Conservation (phyloP, 345 rosid genomes). For the Citrus mangshanensis region DNA sequence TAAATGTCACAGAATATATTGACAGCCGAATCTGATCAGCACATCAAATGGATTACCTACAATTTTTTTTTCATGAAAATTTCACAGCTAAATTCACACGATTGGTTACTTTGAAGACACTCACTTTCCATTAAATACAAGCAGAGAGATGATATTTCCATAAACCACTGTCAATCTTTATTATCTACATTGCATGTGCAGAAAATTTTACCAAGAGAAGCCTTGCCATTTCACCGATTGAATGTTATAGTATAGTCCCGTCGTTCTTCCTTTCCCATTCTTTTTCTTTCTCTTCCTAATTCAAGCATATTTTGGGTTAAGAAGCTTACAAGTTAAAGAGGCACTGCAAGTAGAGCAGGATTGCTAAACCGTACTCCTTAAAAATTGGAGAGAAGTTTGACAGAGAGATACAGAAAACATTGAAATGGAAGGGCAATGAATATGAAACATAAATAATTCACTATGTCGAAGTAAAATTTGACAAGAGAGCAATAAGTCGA, state of each 20-base stretch:
- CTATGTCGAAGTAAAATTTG: background rate
- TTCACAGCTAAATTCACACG: background rate
- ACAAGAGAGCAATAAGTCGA: no score
- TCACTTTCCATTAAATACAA: background rate
- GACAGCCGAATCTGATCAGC: background rate
- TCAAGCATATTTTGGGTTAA: no score
- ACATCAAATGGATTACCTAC: background rate
- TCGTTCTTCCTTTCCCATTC: background rate
- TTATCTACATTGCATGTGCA: background rate
- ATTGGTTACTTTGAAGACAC: background rate
- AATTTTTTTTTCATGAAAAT: background rate
- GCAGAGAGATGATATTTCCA: background rate
- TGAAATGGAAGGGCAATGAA: background rate
- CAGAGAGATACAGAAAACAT: no score
- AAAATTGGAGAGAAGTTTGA: no score
- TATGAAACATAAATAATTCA: background rate
- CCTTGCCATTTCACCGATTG: background rate
- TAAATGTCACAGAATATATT: no score
- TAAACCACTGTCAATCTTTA: background rate
- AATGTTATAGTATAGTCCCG: no score
- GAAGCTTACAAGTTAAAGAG: background rate
- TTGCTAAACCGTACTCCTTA: no score
- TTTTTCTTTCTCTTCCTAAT: background rate
- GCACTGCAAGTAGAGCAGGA: background rate
- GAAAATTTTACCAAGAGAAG: background rate